Percentiles rank a stretch among this genome's conserved stretches.
Conservation (phyloP, 352 stramenopile genomes). For the Phytophthora capsici region DNA sequence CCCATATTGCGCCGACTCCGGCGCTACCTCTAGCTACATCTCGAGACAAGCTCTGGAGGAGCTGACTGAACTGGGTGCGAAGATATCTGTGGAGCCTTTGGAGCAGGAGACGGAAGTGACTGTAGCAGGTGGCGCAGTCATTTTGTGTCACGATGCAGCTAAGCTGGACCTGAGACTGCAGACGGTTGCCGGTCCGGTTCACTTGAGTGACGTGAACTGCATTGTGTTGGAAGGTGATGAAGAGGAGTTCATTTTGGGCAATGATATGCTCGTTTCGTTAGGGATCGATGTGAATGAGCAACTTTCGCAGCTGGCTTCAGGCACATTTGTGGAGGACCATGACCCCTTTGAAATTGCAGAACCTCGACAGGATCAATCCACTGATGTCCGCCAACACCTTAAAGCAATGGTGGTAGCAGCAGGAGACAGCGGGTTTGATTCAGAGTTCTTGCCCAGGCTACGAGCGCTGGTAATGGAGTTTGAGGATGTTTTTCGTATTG, state of each 20-base stretch:
- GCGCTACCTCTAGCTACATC: not conserved
- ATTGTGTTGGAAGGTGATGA: constrained; percentile 5
- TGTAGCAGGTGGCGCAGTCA: not conserved
- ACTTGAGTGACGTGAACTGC: constrained; percentile 4
- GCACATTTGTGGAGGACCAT: not conserved
- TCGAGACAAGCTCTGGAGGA: not conserved
- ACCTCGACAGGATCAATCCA: not conserved
- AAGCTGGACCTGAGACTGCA: constrained; percentile 10
- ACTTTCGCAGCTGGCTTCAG: constrained; percentile 6
- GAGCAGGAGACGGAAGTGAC: not conserved
- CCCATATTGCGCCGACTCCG: constrained; percentile 1
- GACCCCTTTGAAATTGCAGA: constrained; percentile 2
- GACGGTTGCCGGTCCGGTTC: constrained; percentile 5
- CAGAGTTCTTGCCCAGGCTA: not conserved
- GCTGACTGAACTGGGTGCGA: not conserved
- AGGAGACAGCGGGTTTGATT: not conserved
- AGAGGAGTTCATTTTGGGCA: constrained; percentile 15
- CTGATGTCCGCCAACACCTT: not conserved
- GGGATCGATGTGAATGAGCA: constrained; percentile 13
- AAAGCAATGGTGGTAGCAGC: constrained; percentile 4
- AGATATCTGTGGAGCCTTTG: not conserved
- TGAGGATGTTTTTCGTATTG: constrained; percentile 6
- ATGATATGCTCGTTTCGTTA: not conserved
- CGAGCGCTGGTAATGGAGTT: constrained; percentile 1
- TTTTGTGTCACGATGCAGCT: not conserved